A percentile compares a stretch with the other conserved stretches of the same genome.
These are phyloP conservation scores for Cryptosporidium parvum DNA, from an alignment of 169 alveolate species.

Conservation along the genomic window DNA sequence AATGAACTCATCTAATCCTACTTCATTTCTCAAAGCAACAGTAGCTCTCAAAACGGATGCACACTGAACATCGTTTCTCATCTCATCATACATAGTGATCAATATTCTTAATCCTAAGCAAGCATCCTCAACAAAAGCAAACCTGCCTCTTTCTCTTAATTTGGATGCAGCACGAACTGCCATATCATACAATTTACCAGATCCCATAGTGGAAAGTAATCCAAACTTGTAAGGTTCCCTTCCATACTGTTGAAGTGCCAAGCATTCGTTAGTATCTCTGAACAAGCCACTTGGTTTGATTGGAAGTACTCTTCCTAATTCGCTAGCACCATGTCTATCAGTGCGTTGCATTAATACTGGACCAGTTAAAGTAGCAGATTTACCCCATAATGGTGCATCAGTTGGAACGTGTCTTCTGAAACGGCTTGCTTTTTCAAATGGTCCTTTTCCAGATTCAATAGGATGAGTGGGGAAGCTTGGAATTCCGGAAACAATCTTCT, in stretches of 20 bases:
- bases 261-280: constrained; percentile 70
- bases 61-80: constrained; percentile 71
- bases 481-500: constrained; percentile 10
- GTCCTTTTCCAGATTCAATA: constrained; percentile 58
- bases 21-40: constrained; percentile 31
- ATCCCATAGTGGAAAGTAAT: constrained; percentile 49
- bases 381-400: constrained; percentile 70
- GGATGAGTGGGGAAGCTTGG: constrained; percentile 53
- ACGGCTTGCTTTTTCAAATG: constrained; percentile 35
- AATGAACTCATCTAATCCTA: constrained; percentile 48
- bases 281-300: constrained; percentile 56
- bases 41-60: constrained; percentile 59
- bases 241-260: constrained; percentile 70
- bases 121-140: constrained; percentile 53
- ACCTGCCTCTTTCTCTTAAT: constrained; percentile 38
- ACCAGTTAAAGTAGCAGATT: constrained; percentile 50
- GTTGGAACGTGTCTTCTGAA: constrained; percentile 35
- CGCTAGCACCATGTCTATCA: constrained; percentile 71
- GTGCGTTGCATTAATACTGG: constrained; percentile 34
- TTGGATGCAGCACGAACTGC: constrained; percentile 45
- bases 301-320: constrained; percentile 66
- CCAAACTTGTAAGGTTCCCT: constrained; percentile 72
- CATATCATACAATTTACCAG: constrained; percentile 73
- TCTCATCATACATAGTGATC: constrained; percentile 67
- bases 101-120: constrained; percentile 58